Evolutionary conservation across 805 yeast species (phyloP).

Genomic region (Ogataea neopini): DNA sequence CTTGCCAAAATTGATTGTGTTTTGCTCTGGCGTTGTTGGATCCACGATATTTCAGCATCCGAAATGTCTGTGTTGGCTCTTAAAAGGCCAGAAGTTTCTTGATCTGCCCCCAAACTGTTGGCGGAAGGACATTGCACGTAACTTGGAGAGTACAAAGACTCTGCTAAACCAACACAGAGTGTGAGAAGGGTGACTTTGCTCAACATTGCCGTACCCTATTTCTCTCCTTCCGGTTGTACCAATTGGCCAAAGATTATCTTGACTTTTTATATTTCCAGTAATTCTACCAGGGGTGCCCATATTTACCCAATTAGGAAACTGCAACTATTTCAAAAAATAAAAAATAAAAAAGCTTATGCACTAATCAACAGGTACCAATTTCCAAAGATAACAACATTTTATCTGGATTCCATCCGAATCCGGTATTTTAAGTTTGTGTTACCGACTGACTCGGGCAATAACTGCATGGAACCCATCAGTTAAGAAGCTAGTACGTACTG

Average conservation of each 20-base stretch:
- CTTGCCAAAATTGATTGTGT: constrained; percentile 44
- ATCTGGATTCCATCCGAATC: not conserved
- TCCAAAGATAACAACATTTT: not conserved
- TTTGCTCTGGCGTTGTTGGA: constrained; percentile 44
- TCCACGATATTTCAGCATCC: constrained; percentile 52
- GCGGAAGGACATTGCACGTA: constrained; percentile 47
- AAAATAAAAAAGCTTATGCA: not conserved
- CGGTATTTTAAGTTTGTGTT: not conserved
- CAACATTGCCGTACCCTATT: too few species aligned
- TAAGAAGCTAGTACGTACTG: constrained; percentile 14
- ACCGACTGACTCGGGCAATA: constrained; percentile 1
- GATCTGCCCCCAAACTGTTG: constrained; percentile 15
- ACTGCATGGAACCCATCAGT: constrained; percentile 20
- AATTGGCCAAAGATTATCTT: too few species aligned
- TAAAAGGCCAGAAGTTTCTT: constrained; percentile 17
- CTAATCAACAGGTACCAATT: not conserved
- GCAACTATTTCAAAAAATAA: too few species aligned
- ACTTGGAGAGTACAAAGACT: constrained; percentile 50
- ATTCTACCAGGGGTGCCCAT: not conserved
- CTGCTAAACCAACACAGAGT: not conserved
- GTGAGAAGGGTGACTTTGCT: not conserved
- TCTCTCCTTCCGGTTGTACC: too few species aligned
- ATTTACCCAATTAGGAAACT: constrained; percentile 15
- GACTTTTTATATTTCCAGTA: not conserved
- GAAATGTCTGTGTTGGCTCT: constrained; percentile 52